Evolutionary conservation across 257 asterid species (phyloP), one percentile per base, ranked within the genome.

Genomic region (Ballota nigra): DNA sequence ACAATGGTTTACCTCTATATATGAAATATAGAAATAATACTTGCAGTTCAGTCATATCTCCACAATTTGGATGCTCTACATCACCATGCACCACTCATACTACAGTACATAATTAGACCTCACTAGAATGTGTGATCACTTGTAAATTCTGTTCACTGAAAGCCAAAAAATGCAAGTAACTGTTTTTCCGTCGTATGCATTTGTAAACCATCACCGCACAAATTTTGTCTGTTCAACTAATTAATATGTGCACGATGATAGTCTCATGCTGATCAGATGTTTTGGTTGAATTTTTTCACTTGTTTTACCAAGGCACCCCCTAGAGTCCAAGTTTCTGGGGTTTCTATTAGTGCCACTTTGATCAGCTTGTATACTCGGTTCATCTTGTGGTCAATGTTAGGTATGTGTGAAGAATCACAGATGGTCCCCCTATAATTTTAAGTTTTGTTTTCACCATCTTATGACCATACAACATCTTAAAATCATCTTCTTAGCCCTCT

Each of bases 21-120:
- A 33, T 33, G 9, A 1, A 33, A 33, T 33, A 29, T 24, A 20
- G 13, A 29, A 28, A n/a, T 74, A 69, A 31, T 75, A 55, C 75
- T 71, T 75, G 6, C 56, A 58, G 57, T 56, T 75, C 69, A 55
- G 55, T 76, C 58, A 29, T 68, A 61, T 43, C 61, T 63, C 71
- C 69, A 23, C 26, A 66, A 55, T 65, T 20, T 9, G 20, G 23
- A 66, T 71, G 8, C 38, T 33, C 38, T 33, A 33, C 38, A 33
- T 33, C 38, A 33, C 38, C 38, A 33, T 33, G 38, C 38, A 33
- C 38, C 38, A 33, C 38, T 64, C 65, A 63, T 5, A 16, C 64
- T 33, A 33, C 53, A 33, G 23, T 24, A 45, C 63, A 45, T 52
- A 60, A 47, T 58, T 33, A 18, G 31, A 43, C 11, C 53, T 69